A percentile compares a stretch with the other conserved stretches of the same genome.
phyloP scores from a whole-genome alignment of 2,329 filamentous ascomycete species.

The Xylaria sp. region DNA sequence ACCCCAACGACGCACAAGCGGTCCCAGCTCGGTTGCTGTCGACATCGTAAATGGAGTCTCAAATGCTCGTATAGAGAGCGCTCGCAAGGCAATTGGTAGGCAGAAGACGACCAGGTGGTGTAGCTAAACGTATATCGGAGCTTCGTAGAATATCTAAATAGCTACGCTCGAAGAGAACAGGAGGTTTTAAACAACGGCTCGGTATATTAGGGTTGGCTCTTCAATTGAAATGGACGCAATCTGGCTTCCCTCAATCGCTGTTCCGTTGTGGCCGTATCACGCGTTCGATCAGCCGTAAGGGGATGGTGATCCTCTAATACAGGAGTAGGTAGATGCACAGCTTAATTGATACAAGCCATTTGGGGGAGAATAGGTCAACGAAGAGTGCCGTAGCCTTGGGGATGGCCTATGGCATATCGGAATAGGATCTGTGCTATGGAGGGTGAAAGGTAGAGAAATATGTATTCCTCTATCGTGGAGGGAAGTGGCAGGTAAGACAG shows the following conservation, averaged over 20 bases:
- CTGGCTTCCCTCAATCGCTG: neutral
- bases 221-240: neutral
- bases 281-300: conserved; percentile 1
- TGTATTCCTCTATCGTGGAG: neutral
- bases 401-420: neutral
- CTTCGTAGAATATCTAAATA: neutral
- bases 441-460: neutral
- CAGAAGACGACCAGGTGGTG: neutral
- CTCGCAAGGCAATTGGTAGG: neutral
- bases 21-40: conserved; percentile 52
- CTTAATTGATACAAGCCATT: conserved; percentile 2
- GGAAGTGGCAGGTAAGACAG: neutral
- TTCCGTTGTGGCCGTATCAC: conserved; percentile 6
- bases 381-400: neutral
- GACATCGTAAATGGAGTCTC: conserved; percentile 36
- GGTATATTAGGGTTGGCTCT: conserved; percentile 3
- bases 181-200: neutral
- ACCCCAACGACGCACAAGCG: conserved; percentile 66
- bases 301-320: conserved; percentile 10
- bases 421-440: neutral
- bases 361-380: conserved; percentile 1
- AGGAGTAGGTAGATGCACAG: neutral
- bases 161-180: neutral
- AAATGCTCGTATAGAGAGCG: neutral
- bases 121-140: conserved; percentile 4